phyloP scores from a whole-genome alignment of 257 asterid species.

The Jaltomata sinuosa region DNA sequence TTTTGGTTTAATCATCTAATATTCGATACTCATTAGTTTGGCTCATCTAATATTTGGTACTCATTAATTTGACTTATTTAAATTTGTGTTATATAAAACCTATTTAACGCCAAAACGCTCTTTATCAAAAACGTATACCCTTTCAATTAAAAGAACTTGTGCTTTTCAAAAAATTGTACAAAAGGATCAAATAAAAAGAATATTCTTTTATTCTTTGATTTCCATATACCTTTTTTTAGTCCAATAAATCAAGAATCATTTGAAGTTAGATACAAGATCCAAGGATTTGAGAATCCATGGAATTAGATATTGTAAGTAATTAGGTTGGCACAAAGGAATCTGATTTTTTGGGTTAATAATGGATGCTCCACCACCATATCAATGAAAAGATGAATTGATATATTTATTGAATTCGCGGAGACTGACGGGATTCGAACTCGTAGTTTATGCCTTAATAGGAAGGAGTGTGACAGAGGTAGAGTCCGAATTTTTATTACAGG shows the following conservation, averaged over 20 bases:
- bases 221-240: not conserved
- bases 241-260: not conserved
- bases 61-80: not conserved
- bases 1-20: not conserved
- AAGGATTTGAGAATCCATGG: not conserved
- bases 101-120: not conserved
- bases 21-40: not conserved
- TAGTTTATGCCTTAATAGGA: too few relatives aligned
- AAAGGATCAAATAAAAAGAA: not conserved
- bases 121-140: not conserved
- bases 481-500: not conserved
- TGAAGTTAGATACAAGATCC: not conserved
- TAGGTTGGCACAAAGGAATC: not conserved
- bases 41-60: not conserved
- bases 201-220: not conserved
- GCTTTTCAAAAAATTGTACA: not conserved
- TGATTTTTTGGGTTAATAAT: not conserved
- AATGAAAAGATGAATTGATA: too few relatives aligned
- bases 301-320: not conserved
- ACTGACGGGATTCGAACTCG: too few relatives aligned
- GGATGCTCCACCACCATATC: too few relatives aligned
- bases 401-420: too few relatives aligned
- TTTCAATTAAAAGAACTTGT: not conserved
- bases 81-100: not conserved
- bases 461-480: not conserved